These are phyloP conservation scores for Colletotrichum higginsianum DNA, from an alignment of 2,329 filamentous ascomycete genomes.

Conservation along the genomic window DNA sequence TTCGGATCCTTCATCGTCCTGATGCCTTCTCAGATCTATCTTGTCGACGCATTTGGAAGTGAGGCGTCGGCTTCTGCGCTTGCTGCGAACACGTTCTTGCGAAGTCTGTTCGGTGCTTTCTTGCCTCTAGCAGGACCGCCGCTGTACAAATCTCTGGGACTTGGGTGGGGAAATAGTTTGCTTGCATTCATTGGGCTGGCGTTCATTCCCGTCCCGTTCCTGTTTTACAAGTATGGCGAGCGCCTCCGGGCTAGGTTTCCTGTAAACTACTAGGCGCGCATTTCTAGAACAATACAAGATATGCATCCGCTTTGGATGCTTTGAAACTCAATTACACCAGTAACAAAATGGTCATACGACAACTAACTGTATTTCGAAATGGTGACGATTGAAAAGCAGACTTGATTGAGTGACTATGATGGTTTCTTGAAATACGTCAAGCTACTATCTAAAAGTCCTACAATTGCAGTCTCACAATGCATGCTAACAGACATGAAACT, in stretches of 20 bases:
- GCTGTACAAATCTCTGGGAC: constrained; percentile 38
- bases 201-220: constrained; percentile 28
- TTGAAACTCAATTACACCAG: too few species aligned
- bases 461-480: too few species aligned
- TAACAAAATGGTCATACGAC: too few species aligned
- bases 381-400: too few species aligned
- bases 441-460: too few species aligned
- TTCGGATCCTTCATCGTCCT: constrained; percentile 62
- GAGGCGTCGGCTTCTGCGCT: constrained; percentile 19
- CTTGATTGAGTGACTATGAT: too few species aligned
- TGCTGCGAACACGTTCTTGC: constrained; percentile 24
- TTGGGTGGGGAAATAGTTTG: constrained; percentile 44
- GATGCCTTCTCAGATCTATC: constrained; percentile 26
- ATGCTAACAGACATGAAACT: too few species aligned
- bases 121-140: constrained; percentile 36
- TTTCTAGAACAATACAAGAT: neutral
- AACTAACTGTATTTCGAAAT: too few species aligned
- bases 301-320: neutral
- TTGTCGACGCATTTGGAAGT: constrained; percentile 49
- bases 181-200: constrained; percentile 41
- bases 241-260: constrained; percentile 15
- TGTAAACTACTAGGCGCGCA: constrained; percentile 9
- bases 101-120: constrained; percentile 37
- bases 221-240: constrained; percentile 34
- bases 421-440: too few species aligned